Conservation (phyloP, 345 rosid genomes). For the Melaleuca alternifolia region DNA sequence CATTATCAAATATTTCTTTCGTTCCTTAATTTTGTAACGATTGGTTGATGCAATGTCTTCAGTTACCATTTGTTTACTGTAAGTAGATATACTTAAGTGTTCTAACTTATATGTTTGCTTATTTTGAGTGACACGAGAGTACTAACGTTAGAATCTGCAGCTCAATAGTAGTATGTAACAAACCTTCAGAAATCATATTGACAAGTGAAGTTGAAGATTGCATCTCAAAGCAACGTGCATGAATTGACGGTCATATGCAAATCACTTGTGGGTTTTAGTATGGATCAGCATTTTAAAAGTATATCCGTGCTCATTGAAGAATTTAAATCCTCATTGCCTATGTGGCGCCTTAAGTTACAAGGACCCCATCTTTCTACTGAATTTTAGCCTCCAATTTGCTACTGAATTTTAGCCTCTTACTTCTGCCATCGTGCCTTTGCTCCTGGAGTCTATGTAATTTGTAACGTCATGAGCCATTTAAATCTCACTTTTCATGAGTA, state of each 20-base stretch:
- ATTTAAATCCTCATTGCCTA: not conserved
- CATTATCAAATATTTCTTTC: not conserved
- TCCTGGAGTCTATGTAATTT: not conserved
- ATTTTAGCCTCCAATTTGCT: not conserved
- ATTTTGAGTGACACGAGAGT: not conserved
- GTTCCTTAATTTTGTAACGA: not conserved
- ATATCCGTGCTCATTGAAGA: not conserved
- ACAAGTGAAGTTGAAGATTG: not conserved
- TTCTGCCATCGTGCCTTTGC: not conserved
- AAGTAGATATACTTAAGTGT: not conserved
- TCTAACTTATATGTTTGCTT: not conserved
- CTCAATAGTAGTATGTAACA: not conserved
- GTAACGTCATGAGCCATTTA: not conserved
- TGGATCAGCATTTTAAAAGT: not conserved
- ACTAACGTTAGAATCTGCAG: not conserved
- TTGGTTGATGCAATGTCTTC: not conserved
- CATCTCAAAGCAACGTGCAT: not conserved
- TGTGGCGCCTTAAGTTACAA: not conserved
- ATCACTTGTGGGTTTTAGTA: not conserved
- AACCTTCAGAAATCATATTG: not conserved
- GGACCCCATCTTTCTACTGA: not conserved
- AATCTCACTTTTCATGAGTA: not conserved
- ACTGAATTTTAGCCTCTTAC: not conserved
- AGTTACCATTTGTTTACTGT: not conserved
- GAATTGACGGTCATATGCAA: not conserved